These are phyloP conservation scores for Cladophialophora yegresii DNA, from an alignment of 2,329 filamentous ascomycete genomes.

Conservation along the genomic window DNA sequence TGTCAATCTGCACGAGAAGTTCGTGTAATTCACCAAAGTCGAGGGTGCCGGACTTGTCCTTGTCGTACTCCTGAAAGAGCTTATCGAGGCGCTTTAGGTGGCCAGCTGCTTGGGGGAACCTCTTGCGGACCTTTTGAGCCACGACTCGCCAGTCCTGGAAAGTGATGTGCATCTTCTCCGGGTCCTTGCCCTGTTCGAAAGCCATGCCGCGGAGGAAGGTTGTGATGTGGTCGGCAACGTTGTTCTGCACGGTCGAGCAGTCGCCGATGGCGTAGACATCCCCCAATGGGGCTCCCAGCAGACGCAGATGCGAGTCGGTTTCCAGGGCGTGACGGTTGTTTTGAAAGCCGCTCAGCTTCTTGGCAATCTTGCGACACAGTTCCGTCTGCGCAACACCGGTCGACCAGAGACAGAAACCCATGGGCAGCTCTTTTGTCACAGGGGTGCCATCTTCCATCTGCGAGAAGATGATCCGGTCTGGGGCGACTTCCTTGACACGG, in stretches of 20 bases:
- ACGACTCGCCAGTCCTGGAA: slow-evolving; percentile 88
- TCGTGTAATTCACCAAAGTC: slow-evolving; percentile 91
- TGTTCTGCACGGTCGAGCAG: slow-evolving; percentile 96
- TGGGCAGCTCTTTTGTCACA: slow-evolving; percentile 88
- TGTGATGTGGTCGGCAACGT: slow-evolving; percentile 86
- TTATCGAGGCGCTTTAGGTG: slow-evolving; percentile 88
- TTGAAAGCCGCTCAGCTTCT: slow-evolving; percentile 74
- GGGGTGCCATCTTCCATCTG: slow-evolving; percentile 75
- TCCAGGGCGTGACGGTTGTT: slow-evolving; percentile 90
- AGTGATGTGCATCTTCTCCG: slow-evolving; percentile 79
- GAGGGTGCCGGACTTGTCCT: slow-evolving; percentile 86
- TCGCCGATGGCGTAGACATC: slow-evolving; percentile 97
- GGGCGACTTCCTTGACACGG: slow-evolving; percentile 81
- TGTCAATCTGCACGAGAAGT: slow-evolving; percentile 88
- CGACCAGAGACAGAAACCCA: slow-evolving; percentile 96
- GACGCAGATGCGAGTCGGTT: slow-evolving; percentile 87
- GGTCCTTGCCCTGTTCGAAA: slow-evolving; percentile 88
- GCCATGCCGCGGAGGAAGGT: slow-evolving; percentile 85
- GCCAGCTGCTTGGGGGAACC: slow-evolving; percentile 85
- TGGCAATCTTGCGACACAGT: slow-evolving; percentile 73
- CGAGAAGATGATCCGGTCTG: slow-evolving; percentile 84
- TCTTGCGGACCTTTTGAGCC: slow-evolving; percentile 77
- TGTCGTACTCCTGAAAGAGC: slow-evolving; percentile 89
- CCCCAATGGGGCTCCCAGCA: slow-evolving; percentile 84
- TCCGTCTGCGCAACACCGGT: slow-evolving; percentile 88